phyloP scores from a whole-genome alignment of 345 rosid species.

The Jatropha curcas region DNA sequence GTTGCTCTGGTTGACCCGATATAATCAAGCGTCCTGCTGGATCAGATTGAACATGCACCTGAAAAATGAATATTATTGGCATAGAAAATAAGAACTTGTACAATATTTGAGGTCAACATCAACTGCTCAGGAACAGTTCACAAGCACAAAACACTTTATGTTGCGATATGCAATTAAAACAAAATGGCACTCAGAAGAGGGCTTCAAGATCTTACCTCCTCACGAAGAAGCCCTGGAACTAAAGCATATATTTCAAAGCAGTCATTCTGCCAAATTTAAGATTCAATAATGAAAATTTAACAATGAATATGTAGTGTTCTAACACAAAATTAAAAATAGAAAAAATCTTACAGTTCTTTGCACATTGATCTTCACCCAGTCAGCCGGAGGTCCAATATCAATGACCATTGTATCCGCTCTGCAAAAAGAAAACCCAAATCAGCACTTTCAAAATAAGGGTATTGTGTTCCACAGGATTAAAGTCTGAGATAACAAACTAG shows the following conservation, averaged over 20 bases:
- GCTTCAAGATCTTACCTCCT: slow-evolving; percentile 25
- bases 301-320: too few species aligned
- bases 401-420: slow-evolving; percentile 31
- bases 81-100: neutral
- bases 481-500: neutral
- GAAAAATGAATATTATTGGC: neutral
- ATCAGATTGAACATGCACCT: slow-evolving; percentile 43
- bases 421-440: slow-evolving; percentile 14
- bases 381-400: slow-evolving; percentile 39
- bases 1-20: slow-evolving; percentile 38
- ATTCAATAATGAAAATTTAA: neutral
- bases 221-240: slow-evolving; percentile 38
- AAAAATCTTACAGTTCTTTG: slow-evolving; percentile 27
- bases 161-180: neutral
- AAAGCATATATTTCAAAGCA: slow-evolving; percentile 39
- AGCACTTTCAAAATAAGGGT: neutral
- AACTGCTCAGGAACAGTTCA: neutral
- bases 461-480: neutral
- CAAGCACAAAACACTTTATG: neutral
- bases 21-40: slow-evolving; percentile 39
- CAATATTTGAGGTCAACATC: neutral
- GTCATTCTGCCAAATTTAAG: slow-evolving; percentile 20
- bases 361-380: slow-evolving; percentile 39
- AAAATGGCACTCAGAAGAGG: neutral
- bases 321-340: neutral